phyloP scores from a whole-genome alignment of 176 grass and related monocot species.

The Coix lacrymajobi region DNA sequence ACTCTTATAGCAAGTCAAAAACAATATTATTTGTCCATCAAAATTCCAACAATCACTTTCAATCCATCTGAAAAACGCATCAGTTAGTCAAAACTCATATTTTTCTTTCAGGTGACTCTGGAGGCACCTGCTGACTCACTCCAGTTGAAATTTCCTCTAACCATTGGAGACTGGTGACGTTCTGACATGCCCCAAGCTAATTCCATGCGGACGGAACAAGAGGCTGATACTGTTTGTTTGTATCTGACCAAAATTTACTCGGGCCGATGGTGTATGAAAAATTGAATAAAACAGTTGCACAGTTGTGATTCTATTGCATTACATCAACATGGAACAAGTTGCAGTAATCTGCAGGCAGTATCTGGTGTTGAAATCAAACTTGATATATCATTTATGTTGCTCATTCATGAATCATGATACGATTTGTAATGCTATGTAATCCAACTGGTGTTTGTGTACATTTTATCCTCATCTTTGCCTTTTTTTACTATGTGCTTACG shows the following conservation, averaged over 20 bases:
- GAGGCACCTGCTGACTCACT: conserved; percentile 27
- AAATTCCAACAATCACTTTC: not conserved
- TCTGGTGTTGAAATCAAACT: not conserved
- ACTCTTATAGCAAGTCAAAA: not conserved
- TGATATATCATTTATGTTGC: not conserved
- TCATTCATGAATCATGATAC: not conserved
- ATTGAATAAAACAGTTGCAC: not conserved
- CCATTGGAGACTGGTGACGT: conserved; percentile 32
- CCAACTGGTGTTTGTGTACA: not conserved
- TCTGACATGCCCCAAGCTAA: not conserved
- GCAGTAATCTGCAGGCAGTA: not conserved
- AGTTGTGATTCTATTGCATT: not conserved
- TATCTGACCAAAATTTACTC: not conserved
- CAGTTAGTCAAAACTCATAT: not conserved
- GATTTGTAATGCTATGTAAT: not conserved
- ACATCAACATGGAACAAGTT: not conserved
- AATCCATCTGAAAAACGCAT: not conserved
- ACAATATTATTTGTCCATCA: not conserved
- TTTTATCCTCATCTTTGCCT: too few relatives aligned
- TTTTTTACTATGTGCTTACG: not conserved
- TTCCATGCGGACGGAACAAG: too few relatives aligned
- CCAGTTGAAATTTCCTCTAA: conserved; percentile 16
- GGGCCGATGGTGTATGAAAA: not conserved
- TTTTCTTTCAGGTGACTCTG: conserved; percentile 33
- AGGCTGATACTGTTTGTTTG: not conserved